Conservation (phyloP, 2,329 filamentous ascomycete species). For the Trichoderma aggressivum region DNA sequence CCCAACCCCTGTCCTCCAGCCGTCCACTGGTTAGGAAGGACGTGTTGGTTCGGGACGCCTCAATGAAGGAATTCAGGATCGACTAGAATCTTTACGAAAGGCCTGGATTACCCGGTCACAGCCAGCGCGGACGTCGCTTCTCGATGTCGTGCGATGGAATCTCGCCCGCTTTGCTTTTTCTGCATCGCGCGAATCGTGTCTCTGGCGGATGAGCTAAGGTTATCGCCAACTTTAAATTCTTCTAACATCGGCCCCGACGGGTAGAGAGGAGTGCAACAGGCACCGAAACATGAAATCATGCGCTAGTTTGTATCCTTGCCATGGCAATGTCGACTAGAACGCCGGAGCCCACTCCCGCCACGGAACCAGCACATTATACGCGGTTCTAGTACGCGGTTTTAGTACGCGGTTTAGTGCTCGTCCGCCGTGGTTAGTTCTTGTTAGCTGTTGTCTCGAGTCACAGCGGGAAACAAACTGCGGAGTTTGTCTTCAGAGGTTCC, state of each 20-base stretch:
- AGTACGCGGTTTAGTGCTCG: neutral
- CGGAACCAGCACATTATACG: neutral
- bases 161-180: neutral
- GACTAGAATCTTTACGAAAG: neutral
- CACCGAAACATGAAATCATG: neutral
- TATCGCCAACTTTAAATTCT: constrained; percentile 1
- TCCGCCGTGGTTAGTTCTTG: neutral
- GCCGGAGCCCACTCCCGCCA: neutral
- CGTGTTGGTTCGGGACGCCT: neutral
- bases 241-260: neutral
- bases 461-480: neutral
- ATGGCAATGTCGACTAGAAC: neutral
- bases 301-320: neutral
- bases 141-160: neutral
- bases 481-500: neutral
- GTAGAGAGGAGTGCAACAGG: neutral
- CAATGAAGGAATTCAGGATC: neutral
- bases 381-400: neutral
- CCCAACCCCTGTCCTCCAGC: neutral
- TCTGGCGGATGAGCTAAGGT: neutral
- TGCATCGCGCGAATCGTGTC: neutral
- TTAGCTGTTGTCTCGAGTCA: neutral
- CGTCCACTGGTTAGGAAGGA: neutral
- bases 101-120: neutral
- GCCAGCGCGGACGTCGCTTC: neutral